A percentile compares a stretch with the other conserved stretches of the same genome.
Evolutionary conservation across 2,329 filamentous ascomycete species (phyloP).

Genomic region (Arthroderma sp.): DNA sequence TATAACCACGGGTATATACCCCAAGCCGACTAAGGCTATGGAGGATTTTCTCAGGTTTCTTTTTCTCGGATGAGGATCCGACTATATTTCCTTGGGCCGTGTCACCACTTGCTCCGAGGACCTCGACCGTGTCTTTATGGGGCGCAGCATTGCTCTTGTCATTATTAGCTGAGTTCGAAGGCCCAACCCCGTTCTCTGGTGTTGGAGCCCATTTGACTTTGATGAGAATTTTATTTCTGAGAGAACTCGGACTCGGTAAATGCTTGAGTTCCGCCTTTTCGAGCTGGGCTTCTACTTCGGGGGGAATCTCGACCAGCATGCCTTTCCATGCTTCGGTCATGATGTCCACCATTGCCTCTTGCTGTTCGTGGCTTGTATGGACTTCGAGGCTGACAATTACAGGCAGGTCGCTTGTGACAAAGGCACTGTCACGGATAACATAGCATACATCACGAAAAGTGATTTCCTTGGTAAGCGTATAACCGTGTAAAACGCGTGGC

Average conservation of each 20-base stretch:
- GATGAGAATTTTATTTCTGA: conserved; percentile 68
- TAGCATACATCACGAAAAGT: conserved; percentile 77
- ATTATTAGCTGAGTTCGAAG: conserved; percentile 9
- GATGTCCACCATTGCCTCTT: conserved; percentile 83
- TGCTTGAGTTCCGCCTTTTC: conserved; percentile 18
- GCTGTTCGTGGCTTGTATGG: conserved; percentile 68
- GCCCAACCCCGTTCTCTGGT: conserved; percentile 21
- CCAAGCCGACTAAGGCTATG: conserved; percentile 60
- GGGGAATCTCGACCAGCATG: conserved; percentile 53
- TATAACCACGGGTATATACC: conserved; percentile 75
- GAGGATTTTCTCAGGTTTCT: conserved; percentile 50
- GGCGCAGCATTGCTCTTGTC: conserved; percentile 1
- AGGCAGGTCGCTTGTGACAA: conserved; percentile 61
- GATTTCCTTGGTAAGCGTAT: conserved; percentile 74
- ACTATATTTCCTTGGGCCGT: not conserved
- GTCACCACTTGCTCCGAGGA: no score
- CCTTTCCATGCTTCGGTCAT: conserved; percentile 81
- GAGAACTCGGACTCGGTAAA: conserved; percentile 56
- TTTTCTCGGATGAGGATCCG: conserved; percentile 15
- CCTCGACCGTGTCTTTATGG: no score
- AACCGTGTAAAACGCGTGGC: conserved; percentile 73
- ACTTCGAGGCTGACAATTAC: conserved; percentile 89
- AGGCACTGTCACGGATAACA: conserved; percentile 66
- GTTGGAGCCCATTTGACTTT: conserved; percentile 57
- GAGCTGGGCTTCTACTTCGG: conserved; percentile 43